These are phyloP conservation scores for Malus fusca DNA, from an alignment of 306 rosid genomes.

Conservation along the genomic window DNA sequence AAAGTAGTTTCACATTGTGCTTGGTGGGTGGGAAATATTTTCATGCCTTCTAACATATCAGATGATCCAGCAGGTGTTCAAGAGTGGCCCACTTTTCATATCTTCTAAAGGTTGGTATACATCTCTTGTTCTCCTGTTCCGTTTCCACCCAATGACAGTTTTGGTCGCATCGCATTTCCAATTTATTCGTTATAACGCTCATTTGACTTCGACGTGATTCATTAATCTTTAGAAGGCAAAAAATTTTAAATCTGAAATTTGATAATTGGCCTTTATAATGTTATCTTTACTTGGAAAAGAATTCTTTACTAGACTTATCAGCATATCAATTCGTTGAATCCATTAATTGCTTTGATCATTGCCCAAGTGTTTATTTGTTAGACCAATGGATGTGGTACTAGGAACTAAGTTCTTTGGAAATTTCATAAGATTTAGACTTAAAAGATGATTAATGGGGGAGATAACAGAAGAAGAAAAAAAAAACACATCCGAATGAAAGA, in stretches of 20 bases:
- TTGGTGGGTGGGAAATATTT: not conserved
- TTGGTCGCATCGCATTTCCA: conserved; percentile 10
- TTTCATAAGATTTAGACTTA: not conserved
- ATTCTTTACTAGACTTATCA: not conserved
- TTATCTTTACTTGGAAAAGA: not conserved
- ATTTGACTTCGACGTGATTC: not conserved
- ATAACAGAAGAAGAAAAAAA: not conserved
- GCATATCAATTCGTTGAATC: not conserved
- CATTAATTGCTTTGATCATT: not conserved
- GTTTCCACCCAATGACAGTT: not conserved
- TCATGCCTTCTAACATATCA: conserved; percentile 29
- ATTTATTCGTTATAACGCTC: not conserved
- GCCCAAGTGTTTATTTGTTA: not conserved
- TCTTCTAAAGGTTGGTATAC: conserved; percentile 83
- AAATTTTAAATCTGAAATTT: not conserved
- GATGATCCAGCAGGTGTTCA: conserved; percentile 72
- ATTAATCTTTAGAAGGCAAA: not conserved
- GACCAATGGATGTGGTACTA: not conserved
- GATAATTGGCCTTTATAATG: not conserved
- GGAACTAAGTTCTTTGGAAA: not conserved
- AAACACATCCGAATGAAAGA: not conserved
- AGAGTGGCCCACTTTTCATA: conserved; percentile 97
- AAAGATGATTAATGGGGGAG: not conserved
- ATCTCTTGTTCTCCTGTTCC: not conserved
- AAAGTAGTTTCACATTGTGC: conserved; percentile 1